Percentiles rank a stretch among this genome's conserved stretches.
These are phyloP conservation scores for Starmerella vaccinii DNA, from an alignment of 805 yeast species.

Conservation along the genomic window DNA sequence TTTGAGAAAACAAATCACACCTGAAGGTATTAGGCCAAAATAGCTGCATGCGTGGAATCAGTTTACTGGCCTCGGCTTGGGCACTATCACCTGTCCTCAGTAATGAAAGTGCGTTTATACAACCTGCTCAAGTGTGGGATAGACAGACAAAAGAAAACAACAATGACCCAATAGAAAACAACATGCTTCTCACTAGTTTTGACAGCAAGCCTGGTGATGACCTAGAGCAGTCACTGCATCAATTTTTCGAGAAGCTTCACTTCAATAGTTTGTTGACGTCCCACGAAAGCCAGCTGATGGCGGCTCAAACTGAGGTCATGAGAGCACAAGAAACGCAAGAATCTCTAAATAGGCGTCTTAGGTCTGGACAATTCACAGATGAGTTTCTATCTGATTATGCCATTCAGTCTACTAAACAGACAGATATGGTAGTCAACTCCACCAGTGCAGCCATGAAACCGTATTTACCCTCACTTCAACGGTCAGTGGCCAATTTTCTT, in stretches of 20 bases:
- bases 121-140: no score
- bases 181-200: no score
- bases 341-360: constrained; percentile 8
- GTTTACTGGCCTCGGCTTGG: no score
- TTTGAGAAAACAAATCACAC: no score
- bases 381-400: constrained; percentile 6
- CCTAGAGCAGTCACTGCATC: background rate
- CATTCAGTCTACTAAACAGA: background rate
- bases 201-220: background rate
- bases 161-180: no score
- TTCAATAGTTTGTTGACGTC: background rate
- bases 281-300: background rate
- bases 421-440: background rate
- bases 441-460: constrained; percentile 6
- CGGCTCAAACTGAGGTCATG: constrained; percentile 1
- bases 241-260: background rate
- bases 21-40: no score
- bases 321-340: constrained; percentile 9
- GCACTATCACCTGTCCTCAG: no score
- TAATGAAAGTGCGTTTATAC: no score
- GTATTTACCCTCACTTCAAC: background rate
- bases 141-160: no score
- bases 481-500: constrained; percentile 9
- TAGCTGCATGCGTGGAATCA: no score
- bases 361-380: constrained; percentile 10